phyloP scores from a whole-genome alignment of 2,329 filamentous ascomycete genomes.

The Setomelanomma holmii region DNA sequence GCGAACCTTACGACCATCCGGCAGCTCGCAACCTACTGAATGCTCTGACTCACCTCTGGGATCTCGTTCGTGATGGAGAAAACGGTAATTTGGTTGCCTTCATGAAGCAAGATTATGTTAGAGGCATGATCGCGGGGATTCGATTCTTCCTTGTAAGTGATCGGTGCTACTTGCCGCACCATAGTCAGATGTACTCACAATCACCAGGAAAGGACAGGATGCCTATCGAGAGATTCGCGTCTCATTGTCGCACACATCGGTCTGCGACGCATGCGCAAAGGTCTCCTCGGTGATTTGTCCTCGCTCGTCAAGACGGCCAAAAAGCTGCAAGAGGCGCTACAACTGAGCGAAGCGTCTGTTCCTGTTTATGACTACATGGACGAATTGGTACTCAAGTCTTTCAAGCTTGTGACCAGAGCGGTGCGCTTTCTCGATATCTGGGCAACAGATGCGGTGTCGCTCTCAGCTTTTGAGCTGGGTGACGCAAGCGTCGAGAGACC shows the following conservation, averaged over 20 bases:
- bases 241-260: slow-evolving; percentile 77
- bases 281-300: slow-evolving; percentile 86
- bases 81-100: slow-evolving; percentile 80
- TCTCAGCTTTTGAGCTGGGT: slow-evolving; percentile 49
- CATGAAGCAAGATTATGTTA: slow-evolving; percentile 90
- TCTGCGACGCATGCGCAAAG: slow-evolving; percentile 82
- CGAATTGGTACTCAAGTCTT: slow-evolving; percentile 91
- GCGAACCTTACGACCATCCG: slow-evolving; percentile 89
- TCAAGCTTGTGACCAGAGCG: slow-evolving; percentile 90
- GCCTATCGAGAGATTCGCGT: slow-evolving; percentile 80
- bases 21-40: slow-evolving; percentile 85
- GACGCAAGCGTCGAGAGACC: slow-evolving; percentile 43
- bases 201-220: slow-evolving; percentile 81
- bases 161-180: background rate
- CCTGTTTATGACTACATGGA: slow-evolving; percentile 79
- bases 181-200: slow-evolving; percentile 21
- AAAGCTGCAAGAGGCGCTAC: slow-evolving; percentile 76
- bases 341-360: slow-evolving; percentile 43
- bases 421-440: slow-evolving; percentile 89
- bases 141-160: slow-evolving; percentile 81
- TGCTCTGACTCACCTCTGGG: slow-evolving; percentile 90
- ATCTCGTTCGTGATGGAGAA: slow-evolving; percentile 79
- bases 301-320: slow-evolving; percentile 89
- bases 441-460: slow-evolving; percentile 65
- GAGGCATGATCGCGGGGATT: slow-evolving; percentile 91